These are phyloP conservation scores for Aspergillus egyptiacus DNA, from an alignment of 495 filamentous ascomycete species.

Conservation along the genomic window DNA sequence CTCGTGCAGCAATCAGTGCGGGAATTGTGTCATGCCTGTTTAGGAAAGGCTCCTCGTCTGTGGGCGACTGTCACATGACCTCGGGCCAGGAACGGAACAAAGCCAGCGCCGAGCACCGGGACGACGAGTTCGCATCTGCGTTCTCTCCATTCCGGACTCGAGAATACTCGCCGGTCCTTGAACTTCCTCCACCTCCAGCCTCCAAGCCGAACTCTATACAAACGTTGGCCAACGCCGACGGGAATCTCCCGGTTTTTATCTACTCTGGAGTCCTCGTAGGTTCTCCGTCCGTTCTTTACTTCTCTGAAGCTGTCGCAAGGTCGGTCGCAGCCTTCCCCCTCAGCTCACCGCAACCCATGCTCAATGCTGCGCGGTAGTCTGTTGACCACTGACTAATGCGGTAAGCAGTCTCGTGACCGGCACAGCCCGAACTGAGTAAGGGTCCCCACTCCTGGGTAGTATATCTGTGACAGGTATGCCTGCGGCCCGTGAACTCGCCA, in stretches of 20 bases:
- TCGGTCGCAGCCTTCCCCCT: no score
- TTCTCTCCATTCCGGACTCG: constrained; percentile 16
- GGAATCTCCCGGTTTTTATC: neutral
- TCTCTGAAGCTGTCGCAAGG: neutral
- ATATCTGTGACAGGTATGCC: constrained; percentile 68
- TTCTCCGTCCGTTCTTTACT: neutral
- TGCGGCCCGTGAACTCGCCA: constrained; percentile 72
- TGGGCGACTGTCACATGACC: neutral
- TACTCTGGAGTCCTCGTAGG: neutral
- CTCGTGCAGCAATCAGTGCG: neutral
- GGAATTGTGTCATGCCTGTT: constrained; percentile 2
- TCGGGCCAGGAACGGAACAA: neutral
- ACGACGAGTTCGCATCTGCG: constrained; percentile 10
- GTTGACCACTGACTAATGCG: constrained; percentile 28
- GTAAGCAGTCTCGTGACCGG: constrained; percentile 39
- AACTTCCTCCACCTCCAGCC: constrained; percentile 26
- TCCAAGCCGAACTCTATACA: neutral
- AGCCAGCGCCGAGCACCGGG: neutral
- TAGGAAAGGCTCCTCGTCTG: constrained; percentile 5
- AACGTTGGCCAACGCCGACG: constrained; percentile 1
- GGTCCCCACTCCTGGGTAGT: no score
- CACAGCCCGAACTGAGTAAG: constrained; percentile 18
- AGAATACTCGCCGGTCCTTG: constrained; percentile 49
- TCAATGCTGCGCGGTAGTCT: constrained; percentile 3
- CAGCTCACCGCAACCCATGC: neutral